Base-by-base conservation (phyloP, 495 filamentous ascomycete species). In the Xylaria cubensis region DNA sequence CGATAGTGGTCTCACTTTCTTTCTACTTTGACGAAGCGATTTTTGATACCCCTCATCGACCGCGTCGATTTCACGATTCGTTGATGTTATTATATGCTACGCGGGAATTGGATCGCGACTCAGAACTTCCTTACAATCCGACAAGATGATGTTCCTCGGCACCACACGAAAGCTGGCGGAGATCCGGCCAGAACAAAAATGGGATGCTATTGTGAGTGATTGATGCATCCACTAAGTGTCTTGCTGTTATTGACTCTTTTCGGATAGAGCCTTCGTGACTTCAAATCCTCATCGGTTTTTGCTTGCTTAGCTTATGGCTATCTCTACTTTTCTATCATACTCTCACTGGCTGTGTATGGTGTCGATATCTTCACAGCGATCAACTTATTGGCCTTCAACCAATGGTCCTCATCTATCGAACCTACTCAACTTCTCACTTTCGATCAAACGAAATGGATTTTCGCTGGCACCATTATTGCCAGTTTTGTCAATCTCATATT, bases 341-440 rank as follows among this genome's bases (percentile, higher is more conserved):
- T 97, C 51, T 93, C 93, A 0, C 41, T 95, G n/a, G 89, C 92
- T 53, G 93, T 97, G 62, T 97, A 97, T 78, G 91, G 84, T 9
- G 92, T 95, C 74, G 96, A 99, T 82, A 92, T 92, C 19, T 98
- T 97, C 78, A 98, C 94, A 17, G 94, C 94, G 64, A 86, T 97
- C 82, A 97, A 95, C 72, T 87, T 99, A 13, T 86, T 99, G 26
- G 93, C 88, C 63, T 97, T 97, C 85, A 86, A 90, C 67, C 86
- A 84, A 39, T 93, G 90, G 90, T 88, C 89, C 10, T 88, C 88
- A 9, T 67, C 79, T 21, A 80, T 86, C 62, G 75, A 79, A 51
- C 81, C 80, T 19, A 80, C 79, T 1, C 80, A 82, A 71, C 69
- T 85, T 15, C 83, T 93, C 79, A 83, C 85, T 12, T 91, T 97